Evolutionary conservation across 257 asterid genomes (phyloP), one percentile per base, ranked within the genome.

Genomic region (Primulina huaijiensis): DNA sequence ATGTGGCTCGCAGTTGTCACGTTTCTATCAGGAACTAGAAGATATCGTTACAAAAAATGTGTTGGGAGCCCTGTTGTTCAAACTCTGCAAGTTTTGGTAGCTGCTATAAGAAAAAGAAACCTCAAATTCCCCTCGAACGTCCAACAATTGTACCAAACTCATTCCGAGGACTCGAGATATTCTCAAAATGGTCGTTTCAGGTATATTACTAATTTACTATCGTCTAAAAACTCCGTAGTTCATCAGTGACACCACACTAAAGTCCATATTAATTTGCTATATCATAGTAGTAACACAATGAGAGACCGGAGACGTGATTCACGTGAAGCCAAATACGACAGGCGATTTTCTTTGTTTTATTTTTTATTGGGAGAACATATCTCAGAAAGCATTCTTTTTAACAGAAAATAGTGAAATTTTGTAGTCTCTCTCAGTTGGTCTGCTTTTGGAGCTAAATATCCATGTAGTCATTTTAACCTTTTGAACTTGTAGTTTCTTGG

Each of bases 41-140:
- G 62, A 20, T 78, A 78, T 58, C 35, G 82, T 19, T 78, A 69
- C 40, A 74, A 71, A 46, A 37, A 57, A 43, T 62, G 72, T 31
- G 29, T 62, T 16, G 82, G 82, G 1, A 77, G 82, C 63, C 78
- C 82, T 21, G 29, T 73, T 20, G 50, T 62, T 20, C 75, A 73
- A 1, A 64, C 70, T n/a, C 21, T 56, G 60, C 71, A 66, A 14
- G 82, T 77, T 2, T n/a, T 77, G 23, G 71, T 57, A 25, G 74
- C 68, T 21, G 82, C 78, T 56, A 4, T 66, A 7, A 77, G 67
- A 9, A 77, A 77, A 29, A 30, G 75, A 30, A 64, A 70, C 33
- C 37, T 64, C 9, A 25, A 62, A 6, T 67, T 72, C 34, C 73
- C 78, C 2, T 16, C 65, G 0, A 46, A 77, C 40, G 25, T 64